Conservation (phyloP, 192 early-diverging fungal genomes). For the Podila epigama region DNA sequence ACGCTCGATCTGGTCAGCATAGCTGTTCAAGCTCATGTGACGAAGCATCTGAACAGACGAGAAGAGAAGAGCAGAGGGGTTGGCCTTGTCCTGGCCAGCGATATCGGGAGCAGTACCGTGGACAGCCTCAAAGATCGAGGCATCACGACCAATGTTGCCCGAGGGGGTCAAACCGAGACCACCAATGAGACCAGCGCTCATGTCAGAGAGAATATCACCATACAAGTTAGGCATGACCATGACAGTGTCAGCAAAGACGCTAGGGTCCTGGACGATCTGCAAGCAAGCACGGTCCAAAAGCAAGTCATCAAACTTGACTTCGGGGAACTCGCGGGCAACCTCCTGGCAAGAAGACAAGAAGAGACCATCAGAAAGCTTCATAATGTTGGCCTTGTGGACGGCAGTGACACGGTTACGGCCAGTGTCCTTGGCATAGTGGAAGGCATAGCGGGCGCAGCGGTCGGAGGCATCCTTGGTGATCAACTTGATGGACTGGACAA, state of each 20-base stretch:
- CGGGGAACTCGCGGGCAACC: conserved; percentile 90
- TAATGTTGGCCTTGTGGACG: conserved; percentile 98
- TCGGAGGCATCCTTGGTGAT: conserved; percentile 96
- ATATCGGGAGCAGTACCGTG: conserved; percentile 98
- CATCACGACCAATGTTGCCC: conserved; percentile 98
- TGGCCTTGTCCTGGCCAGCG: conserved; percentile 78
- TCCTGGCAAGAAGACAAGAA: conserved; percentile 94
- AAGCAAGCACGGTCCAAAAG: conserved; percentile 93
- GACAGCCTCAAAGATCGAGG: conserved; percentile 97
- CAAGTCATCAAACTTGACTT: conserved; percentile 90
- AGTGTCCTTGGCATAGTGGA: conserved; percentile 88
- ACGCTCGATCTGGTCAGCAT: conserved; percentile 86
- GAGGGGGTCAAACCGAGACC: conserved; percentile 97
- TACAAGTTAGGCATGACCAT: conserved; percentile 99
- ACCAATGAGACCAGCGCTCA: conserved; percentile 98
- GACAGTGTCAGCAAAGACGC: conserved; percentile 88
- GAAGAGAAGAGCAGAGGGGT: conserved; percentile 78
- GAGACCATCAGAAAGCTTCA: conserved; percentile 97
- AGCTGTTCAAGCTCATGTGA: conserved; percentile 88
- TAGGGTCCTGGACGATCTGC: conserved; percentile 94
- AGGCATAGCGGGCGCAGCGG: conserved; percentile 93
- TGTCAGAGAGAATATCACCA: conserved; percentile 97
- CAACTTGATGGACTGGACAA: conserved; percentile 99
- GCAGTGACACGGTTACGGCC: conserved; percentile 94
- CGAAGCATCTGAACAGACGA: conserved; percentile 98